Conservation (phyloP, 2,329 filamentous ascomycete species). For the Scedosporium boydii region DNA sequence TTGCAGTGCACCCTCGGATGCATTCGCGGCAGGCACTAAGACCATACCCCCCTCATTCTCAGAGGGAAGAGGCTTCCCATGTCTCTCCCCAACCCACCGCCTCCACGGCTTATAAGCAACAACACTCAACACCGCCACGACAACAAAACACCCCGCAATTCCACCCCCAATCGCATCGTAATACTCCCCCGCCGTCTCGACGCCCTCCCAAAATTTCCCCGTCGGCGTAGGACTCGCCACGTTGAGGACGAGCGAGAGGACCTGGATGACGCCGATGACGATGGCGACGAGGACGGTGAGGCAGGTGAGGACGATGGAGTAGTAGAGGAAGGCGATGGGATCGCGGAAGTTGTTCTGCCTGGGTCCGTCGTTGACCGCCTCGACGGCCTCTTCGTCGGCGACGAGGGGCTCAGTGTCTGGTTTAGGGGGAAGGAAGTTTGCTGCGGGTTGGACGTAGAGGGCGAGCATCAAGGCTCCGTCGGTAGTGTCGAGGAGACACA, state of each 20-base stretch:
- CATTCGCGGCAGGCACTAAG: not conserved
- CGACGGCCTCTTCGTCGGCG: not conserved
- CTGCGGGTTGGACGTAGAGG: slow-evolving; percentile 72
- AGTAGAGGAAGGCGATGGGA: slow-evolving; percentile 84
- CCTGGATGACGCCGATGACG: slow-evolving; percentile 77
- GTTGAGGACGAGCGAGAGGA: slow-evolving; percentile 69
- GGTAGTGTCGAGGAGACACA: slow-evolving; percentile 88
- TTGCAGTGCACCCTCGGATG: not conserved
- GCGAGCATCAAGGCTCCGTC: slow-evolving; percentile 95
- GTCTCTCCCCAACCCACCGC: not conserved
- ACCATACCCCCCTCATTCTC: not conserved
- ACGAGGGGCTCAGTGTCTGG: not conserved
- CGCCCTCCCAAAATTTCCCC: not conserved
- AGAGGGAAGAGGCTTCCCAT: not conserved
- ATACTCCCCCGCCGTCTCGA: not conserved
- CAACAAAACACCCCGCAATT: not conserved
- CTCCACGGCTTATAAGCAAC: not conserved
- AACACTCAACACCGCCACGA: not conserved
- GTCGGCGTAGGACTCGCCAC: slow-evolving; percentile 26
- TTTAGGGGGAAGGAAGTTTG: slow-evolving; percentile 33
- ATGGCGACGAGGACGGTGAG: slow-evolving; percentile 77
- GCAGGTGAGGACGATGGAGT: slow-evolving; percentile 76
- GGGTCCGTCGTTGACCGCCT: not conserved
- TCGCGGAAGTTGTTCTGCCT: slow-evolving; percentile 39
- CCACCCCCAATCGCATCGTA: slow-evolving; percentile 1